phyloP scores from a whole-genome alignment of 805 yeast genomes.

The Ogataea glucozyma region DNA sequence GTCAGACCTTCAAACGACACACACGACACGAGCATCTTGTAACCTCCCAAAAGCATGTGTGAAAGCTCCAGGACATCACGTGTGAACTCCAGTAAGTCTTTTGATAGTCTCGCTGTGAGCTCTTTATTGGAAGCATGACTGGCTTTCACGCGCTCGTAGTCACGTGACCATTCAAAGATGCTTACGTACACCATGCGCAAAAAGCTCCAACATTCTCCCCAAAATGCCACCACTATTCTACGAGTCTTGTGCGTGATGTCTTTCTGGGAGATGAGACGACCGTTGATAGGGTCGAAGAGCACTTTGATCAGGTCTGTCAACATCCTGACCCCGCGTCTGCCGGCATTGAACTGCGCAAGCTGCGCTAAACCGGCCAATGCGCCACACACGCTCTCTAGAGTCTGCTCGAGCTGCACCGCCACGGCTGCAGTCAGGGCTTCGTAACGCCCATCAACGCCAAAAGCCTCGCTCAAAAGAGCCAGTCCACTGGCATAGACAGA shows the following conservation, averaged over 20 bases:
- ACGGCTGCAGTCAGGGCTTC: slow-evolving; percentile 69
- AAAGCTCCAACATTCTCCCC: slow-evolving; percentile 76
- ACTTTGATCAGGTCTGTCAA: slow-evolving; percentile 70
- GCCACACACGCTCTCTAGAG: slow-evolving; percentile 46
- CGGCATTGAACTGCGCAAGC: slow-evolving; percentile 25
- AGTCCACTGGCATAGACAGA: slow-evolving; percentile 66
- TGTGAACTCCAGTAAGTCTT: slow-evolving; percentile 60
- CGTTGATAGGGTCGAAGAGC: slow-evolving; percentile 65
- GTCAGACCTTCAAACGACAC: slow-evolving; percentile 29
- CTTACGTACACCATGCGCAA: slow-evolving; percentile 64
- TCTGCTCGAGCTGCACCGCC: slow-evolving; percentile 41
- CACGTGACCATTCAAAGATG: slow-evolving; percentile 73
- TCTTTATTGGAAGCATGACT: slow-evolving; percentile 17
- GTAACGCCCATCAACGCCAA: slow-evolving; percentile 75
- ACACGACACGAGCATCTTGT: slow-evolving; percentile 43
- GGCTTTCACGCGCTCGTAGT: slow-evolving; percentile 31
- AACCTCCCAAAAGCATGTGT: slow-evolving; percentile 64
- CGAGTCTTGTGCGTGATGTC: slow-evolving; percentile 18
- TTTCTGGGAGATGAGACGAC: slow-evolving; percentile 40
- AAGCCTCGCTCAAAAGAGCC: slow-evolving; percentile 70
- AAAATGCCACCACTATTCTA: slow-evolving; percentile 43
- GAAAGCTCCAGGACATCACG: slow-evolving; percentile 84
- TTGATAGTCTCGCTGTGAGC: slow-evolving; percentile 27
- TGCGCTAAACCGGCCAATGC: slow-evolving; percentile 18
- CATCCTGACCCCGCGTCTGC: slow-evolving; percentile 60